Percentiles rank a stretch among this genome's conserved stretches.
phyloP scores from a whole-genome alignment of 192 early-diverging fungal genomes.

The Piromyces finnis region DNA sequence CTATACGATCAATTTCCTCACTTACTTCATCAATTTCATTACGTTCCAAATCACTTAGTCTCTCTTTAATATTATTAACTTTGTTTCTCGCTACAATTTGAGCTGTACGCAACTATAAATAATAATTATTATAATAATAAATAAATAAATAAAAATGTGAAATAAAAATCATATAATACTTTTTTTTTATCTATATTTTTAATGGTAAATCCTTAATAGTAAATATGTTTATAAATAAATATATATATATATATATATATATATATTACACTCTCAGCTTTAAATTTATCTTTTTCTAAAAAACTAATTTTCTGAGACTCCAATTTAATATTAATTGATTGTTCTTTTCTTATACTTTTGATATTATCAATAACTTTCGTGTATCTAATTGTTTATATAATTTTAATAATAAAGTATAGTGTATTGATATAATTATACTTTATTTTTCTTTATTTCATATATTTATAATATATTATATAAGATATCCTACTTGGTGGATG shows the following conservation, averaged over 20 bases:
- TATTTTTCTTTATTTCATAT: too few relatives aligned
- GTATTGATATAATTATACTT: too few relatives aligned
- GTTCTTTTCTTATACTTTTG: slow-evolving; percentile 54
- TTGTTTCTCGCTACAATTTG: not conserved
- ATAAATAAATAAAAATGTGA: too few relatives aligned
- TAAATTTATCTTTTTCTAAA: slow-evolving; percentile 46
- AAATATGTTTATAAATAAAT: too few relatives aligned
- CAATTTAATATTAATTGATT: slow-evolving; percentile 37
- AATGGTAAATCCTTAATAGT: too few relatives aligned
- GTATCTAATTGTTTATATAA: too few relatives aligned
- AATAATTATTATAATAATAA: too few relatives aligned
- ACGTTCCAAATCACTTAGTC: not conserved
- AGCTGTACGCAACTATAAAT: not conserved
- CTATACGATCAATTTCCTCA: not conserved
- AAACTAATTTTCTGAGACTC: slow-evolving; percentile 41
- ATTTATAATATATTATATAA: not conserved
- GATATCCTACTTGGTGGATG: slow-evolving; percentile 49
- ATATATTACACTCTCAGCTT: slow-evolving; percentile 40
- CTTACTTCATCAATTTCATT: not conserved
- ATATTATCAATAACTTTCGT: slow-evolving; percentile 81
- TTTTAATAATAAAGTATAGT: too few relatives aligned
- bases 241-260: too few relatives aligned
- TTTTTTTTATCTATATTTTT: too few relatives aligned
- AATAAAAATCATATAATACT: too few relatives aligned
- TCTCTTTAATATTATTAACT: not conserved